phyloP scores from a whole-genome alignment of 306 rosid species.

The Abrus precatorius region DNA sequence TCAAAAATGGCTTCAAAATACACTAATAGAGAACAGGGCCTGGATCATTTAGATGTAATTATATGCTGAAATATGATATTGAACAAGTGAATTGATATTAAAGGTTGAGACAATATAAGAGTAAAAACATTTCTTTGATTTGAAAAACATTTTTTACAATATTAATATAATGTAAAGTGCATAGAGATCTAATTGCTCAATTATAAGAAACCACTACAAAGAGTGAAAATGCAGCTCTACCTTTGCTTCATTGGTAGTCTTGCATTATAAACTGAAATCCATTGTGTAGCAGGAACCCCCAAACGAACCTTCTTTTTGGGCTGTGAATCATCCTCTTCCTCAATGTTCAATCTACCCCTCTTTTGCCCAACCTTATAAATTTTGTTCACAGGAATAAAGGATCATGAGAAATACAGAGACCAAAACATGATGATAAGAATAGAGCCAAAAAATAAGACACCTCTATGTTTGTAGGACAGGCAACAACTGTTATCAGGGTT shows the following conservation, averaged over 20 bases:
- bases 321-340: conserved; percentile 92
- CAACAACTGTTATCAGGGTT: not conserved
- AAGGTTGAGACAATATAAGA: conserved; percentile 57
- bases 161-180: conserved; percentile 44
- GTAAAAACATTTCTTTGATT: not conserved
- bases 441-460: conserved; percentile 6
- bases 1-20: conserved; percentile 70
- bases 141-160: not conserved
- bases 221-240: conserved; percentile 50
- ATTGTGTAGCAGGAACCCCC: conserved; percentile 97
- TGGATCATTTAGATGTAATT: not conserved
- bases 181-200: not conserved
- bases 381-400: not conserved
- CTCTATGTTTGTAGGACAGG: not conserved
- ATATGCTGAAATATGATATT: not conserved
- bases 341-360: conserved; percentile 82
- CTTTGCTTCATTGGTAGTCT: conserved; percentile 97
- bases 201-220: conserved; percentile 12
- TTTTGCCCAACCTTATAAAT: conserved; percentile 93
- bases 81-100: conserved; percentile 6
- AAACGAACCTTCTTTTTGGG: conserved; percentile 93
- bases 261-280: conserved; percentile 97
- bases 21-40: conserved; percentile 48
- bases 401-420: conserved; percentile 20
- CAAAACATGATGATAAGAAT: conserved; percentile 48